phyloP scores from a whole-genome alignment of 75 land plant species.

The Selaginella moellendorffii region DNA sequence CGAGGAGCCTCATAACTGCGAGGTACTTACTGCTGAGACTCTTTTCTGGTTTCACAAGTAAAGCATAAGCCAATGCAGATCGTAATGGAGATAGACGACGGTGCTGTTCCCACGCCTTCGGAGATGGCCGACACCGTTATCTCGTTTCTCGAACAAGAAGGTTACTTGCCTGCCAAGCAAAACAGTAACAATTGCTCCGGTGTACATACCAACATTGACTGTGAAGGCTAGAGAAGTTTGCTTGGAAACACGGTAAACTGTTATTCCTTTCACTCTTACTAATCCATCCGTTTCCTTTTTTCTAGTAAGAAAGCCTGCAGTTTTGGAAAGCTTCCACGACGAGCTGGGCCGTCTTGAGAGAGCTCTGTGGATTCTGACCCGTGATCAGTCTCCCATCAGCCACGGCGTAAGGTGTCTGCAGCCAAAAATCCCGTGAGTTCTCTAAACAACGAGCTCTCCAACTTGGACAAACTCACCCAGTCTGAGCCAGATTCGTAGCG shows the following conservation, averaged over 20 bases:
- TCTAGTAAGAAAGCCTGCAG: constrained; percentile 12
- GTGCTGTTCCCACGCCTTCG: constrained; percentile 39
- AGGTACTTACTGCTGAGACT: constrained; percentile 1
- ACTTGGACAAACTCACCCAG: constrained; percentile 22
- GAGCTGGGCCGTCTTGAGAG: constrained; percentile 16
- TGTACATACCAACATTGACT: no score
- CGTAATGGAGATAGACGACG: constrained; percentile 32
- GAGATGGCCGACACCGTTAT: constrained; percentile 59
- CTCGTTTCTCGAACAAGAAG: constrained; percentile 48
- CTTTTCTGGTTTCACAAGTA: neutral
- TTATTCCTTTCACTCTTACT: no score
- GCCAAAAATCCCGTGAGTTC: neutral
- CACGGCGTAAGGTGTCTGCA: constrained; percentile 27
- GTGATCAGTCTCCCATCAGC: constrained; percentile 25
- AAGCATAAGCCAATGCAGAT: constrained; percentile 25
- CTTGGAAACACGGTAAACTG: no score
- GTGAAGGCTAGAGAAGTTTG: no score
- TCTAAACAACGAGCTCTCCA: constrained; percentile 23
- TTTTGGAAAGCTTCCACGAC: constrained; percentile 11
- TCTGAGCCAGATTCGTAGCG: constrained; percentile 19
- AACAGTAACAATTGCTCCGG: no score
- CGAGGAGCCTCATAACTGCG: constrained; percentile 8
- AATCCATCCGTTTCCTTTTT: no score
- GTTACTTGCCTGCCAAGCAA: constrained; percentile 20
- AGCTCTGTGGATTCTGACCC: constrained; percentile 30